Evolutionary conservation across 306 rosid genomes (phyloP).

Genomic region (Trifolium pratense): DNA sequence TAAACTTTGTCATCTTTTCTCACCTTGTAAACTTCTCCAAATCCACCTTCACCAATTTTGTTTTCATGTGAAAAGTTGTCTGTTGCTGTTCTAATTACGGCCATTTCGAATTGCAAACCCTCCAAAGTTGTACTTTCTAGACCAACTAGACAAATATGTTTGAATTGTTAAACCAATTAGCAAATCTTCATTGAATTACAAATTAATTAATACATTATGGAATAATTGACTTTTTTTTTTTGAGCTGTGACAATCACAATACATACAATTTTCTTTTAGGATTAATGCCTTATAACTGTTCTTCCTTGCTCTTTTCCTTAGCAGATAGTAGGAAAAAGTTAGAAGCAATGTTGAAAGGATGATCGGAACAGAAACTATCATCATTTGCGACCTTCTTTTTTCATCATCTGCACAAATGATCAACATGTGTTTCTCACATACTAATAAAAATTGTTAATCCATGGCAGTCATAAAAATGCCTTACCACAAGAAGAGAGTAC

Average conservation of each 20-base stretch:
- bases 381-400: not conserved
- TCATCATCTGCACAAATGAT: not conserved
- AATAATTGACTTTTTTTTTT: not conserved
- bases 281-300: not conserved
- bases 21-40: slow-evolving; percentile 69
- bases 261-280: slow-evolving; percentile 21
- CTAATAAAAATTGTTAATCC: not conserved
- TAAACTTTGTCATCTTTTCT: not conserved
- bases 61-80: slow-evolving; percentile 38
- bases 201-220: not conserved
- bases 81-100: slow-evolving; percentile 16
- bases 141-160: slow-evolving; percentile 13
- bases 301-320: not conserved
- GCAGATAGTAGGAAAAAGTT: not conserved
- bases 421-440: not conserved
- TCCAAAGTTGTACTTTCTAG: not conserved
- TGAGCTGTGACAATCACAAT: not conserved
- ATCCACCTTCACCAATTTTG: slow-evolving; percentile 64
- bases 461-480: not conserved
- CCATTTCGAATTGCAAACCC: slow-evolving; percentile 13
- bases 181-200: not conserved
- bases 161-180: not conserved
- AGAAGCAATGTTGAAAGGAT: not conserved
- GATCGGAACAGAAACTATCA: not conserved
- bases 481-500: not conserved